Evolutionary conservation across 2,329 filamentous ascomycete genomes (phyloP).

Genomic region (Macroventuria anomochaeta): DNA sequence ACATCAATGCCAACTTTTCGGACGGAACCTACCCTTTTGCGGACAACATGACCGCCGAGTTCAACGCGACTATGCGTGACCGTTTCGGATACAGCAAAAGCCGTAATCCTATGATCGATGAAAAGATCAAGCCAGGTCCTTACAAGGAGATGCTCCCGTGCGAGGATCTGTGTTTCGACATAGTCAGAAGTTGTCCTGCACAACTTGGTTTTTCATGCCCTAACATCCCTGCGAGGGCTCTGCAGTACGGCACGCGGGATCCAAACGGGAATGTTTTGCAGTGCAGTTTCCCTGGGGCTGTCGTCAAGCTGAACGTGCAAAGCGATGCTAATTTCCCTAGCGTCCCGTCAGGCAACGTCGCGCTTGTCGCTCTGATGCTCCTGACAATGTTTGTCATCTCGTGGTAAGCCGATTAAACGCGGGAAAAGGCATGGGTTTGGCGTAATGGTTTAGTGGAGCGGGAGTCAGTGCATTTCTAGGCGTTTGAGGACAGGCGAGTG

Average conservation of each 20-base stretch:
- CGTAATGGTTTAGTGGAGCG: slow-evolving; percentile 1
- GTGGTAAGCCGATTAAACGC: slow-evolving; percentile 1
- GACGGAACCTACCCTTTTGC: slow-evolving; percentile 62
- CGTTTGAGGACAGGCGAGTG: slow-evolving; percentile 3
- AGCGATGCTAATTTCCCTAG: slow-evolving; percentile 15
- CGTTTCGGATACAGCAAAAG: slow-evolving; percentile 61
- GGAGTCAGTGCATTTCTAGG: slow-evolving; percentile 14
- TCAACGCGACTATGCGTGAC: slow-evolving; percentile 34
- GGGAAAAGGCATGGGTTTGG: slow-evolving; percentile 2
- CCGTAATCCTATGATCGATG: slow-evolving; percentile 76
- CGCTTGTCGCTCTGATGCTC: slow-evolving; percentile 17
- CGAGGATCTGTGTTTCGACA: slow-evolving; percentile 82
- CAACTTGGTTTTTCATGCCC: slow-evolving; percentile 80
- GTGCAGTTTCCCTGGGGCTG: slow-evolving; percentile 53
- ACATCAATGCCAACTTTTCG: slow-evolving; percentile 71
- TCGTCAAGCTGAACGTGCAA: slow-evolving; percentile 46
- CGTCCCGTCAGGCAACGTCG: slow-evolving; percentile 1
- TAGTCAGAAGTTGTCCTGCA: slow-evolving; percentile 85
- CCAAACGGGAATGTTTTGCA: slow-evolving; percentile 29
- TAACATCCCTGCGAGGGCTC: slow-evolving; percentile 16
- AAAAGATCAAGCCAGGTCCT: slow-evolving; percentile 75
- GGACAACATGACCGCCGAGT: slow-evolving; percentile 22
- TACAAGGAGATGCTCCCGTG: slow-evolving; percentile 95
- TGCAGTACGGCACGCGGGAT: slow-evolving; percentile 38
- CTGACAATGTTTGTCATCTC: slow-evolving; percentile 12